Conservation (phyloP, 352 stramenopile genomes). For the Halophytophthora batemanensis region DNA sequence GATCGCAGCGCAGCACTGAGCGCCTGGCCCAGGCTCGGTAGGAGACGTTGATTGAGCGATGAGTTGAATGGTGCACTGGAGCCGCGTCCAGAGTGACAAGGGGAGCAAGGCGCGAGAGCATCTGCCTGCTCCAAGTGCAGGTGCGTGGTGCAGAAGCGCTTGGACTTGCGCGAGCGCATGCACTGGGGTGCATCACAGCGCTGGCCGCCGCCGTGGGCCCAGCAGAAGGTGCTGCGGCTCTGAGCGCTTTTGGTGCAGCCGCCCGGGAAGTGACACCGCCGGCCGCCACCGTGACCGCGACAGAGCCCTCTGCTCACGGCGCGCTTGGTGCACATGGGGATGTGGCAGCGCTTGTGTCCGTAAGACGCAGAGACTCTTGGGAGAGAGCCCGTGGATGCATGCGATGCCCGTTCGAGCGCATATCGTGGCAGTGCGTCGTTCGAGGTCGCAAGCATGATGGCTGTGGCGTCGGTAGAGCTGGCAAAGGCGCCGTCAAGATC, state of each 20-base stretch:
- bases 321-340: conserved; percentile 59
- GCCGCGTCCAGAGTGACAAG: background rate
- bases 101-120: background rate
- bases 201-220: conserved; percentile 63
- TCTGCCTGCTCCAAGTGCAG: conserved; percentile 28
- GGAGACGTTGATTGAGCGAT: conserved; percentile 4
- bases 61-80: background rate
- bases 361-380: conserved; percentile 1
- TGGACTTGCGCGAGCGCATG: conserved; percentile 65
- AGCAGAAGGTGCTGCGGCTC: conserved; percentile 67
- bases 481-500: too few species aligned
- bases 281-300: conserved; percentile 60
- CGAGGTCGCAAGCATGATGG: too few species aligned
- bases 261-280: conserved; percentile 50
- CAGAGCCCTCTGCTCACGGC: conserved; percentile 64
- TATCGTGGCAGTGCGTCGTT: too few species aligned
- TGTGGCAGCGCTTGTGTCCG: conserved; percentile 60
- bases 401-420: too few species aligned
- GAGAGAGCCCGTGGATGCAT: too few species aligned
- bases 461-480: too few species aligned
- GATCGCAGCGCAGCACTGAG: conserved; percentile 42
- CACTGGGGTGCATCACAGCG: conserved; percentile 61
- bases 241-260: conserved; percentile 67
- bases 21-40: conserved; percentile 51
- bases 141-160: conserved; percentile 64